Evolutionary conservation across 306 rosid species (phyloP), one percentile per base, ranked within the genome.

Genomic region (Lathyrus tuberosus): DNA sequence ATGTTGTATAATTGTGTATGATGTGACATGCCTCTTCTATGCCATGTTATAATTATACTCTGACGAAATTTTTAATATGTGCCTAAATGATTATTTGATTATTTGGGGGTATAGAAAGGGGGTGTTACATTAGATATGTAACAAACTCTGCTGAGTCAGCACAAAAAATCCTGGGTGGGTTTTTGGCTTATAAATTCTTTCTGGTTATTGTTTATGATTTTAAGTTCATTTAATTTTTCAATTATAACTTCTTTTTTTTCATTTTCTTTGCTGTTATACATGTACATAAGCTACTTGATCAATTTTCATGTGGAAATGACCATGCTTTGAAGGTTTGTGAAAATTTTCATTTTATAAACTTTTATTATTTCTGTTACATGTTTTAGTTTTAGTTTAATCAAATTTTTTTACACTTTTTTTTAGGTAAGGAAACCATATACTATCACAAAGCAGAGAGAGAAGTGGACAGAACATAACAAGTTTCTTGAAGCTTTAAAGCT

Each of bases 371-470:
- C 56, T 20, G 42, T 73, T 10, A 47, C 42, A 56, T 64, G n/a
- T n/a, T n/a, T n/a, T n/a, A n/a, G 20, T 28, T 58, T 52, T 47
- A 24, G 3, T 76, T 33, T 75, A 63, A 62, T 65, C 24, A 43
- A 62, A 44, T 44, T 77, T 40, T 4, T 28, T 9, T 65, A 52
- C 40, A 12, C 58, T n/a, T 7, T 65, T 40, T 9, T 56, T 65
- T 46, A 92, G 97, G 85, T 49, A 38, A 89, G 97, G 78, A 92
- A 92, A 51, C 92, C 95, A 2, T 92, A 92, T 80, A 87, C 97
- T 9, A 86, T 92, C 76, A 84, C 92, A 0, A 92, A 92, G 62
- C 96, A 92, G 58, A 76, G 97, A 72, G 97, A 92, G 74, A 73
- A 87, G 41, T 92, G 97, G 97, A 87, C 91, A 74, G 97, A 92